A percentile compares a stretch with the other conserved stretches of the same genome.
phyloP scores from a whole-genome alignment of 805 yeast species.

The Metschnikowia arizonensis region DNA sequence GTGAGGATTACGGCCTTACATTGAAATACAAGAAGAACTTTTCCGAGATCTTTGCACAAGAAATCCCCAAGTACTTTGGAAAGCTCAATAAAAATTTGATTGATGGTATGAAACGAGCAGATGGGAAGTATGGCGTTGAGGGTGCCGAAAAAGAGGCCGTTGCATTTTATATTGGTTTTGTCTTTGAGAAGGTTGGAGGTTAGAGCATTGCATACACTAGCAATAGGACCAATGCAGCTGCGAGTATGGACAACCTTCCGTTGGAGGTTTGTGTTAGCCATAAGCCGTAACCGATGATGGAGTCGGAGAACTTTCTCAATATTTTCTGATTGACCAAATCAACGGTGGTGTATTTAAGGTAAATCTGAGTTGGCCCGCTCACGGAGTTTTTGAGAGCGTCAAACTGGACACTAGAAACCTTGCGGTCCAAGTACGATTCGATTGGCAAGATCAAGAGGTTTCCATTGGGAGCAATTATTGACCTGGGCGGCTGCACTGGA shows the following conservation, averaged over 20 bases:
- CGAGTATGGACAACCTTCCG: slow-evolving; percentile 29
- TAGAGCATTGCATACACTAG: slow-evolving; percentile 4
- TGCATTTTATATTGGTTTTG: slow-evolving; percentile 82
- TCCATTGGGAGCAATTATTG: slow-evolving; percentile 17
- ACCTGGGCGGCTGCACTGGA: slow-evolving; percentile 40
- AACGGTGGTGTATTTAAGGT: slow-evolving; percentile 31
- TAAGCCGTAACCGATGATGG: slow-evolving; percentile 30
- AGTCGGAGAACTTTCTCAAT: slow-evolving; percentile 28
- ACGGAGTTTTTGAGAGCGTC: slow-evolving; percentile 18
- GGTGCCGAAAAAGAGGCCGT: slow-evolving; percentile 89
- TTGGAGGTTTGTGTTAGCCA: slow-evolving; percentile 32
- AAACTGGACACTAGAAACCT: slow-evolving; percentile 7
- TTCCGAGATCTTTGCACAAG: slow-evolving; percentile 74
- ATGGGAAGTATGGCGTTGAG: slow-evolving; percentile 81
- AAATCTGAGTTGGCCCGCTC: slow-evolving; percentile 40
- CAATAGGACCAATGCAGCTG: slow-evolving; percentile 15
- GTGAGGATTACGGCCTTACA: slow-evolving; percentile 77
- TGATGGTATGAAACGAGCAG: slow-evolving; percentile 67
- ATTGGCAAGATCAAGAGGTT: slow-evolving; percentile 15
- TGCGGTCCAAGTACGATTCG: slow-evolving; percentile 6
- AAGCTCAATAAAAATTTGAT: slow-evolving; percentile 56
- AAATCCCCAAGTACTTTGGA: slow-evolving; percentile 63
- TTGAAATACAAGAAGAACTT: slow-evolving; percentile 72
- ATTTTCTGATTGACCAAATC: slow-evolving; percentile 27
- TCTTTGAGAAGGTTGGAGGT: slow-evolving; percentile 57